phyloP scores from a whole-genome alignment of 2,329 filamentous ascomycete genomes.

The Rutstroemia sp. region DNA sequence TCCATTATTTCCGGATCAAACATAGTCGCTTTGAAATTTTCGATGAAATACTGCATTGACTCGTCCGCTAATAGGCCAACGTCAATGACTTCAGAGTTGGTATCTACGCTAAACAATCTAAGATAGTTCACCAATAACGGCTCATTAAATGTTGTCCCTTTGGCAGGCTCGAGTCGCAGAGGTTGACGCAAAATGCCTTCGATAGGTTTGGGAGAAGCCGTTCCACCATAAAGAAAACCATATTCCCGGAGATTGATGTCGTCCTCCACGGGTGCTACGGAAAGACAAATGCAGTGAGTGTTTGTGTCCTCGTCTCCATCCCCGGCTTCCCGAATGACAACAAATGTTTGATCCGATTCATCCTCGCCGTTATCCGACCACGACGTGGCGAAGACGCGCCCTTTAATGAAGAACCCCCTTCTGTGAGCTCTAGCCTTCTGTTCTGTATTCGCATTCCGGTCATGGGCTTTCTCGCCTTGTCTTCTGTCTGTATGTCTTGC shows the following conservation, averaged over 20 bases:
- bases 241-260: background rate
- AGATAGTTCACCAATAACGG: background rate
- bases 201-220: background rate
- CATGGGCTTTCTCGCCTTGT: too few species aligned
- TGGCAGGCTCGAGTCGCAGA: background rate
- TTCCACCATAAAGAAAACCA: background rate
- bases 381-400: too few species aligned
- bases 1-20: background rate
- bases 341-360: too few species aligned
- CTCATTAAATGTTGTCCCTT: background rate
- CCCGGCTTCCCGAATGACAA: background rate
- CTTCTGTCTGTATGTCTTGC: too few species aligned
- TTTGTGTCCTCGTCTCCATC: background rate
- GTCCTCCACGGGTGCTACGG: background rate
- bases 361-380: too few species aligned
- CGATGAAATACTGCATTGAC: background rate
- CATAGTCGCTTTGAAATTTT: background rate
- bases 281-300: background rate
- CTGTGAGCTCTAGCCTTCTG: too few species aligned
- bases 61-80: background rate
- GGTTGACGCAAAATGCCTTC: background rate
- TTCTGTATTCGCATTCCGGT: too few species aligned
- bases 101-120: background rate
- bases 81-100: background rate
- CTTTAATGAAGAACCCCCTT: too few species aligned